Base-by-base conservation (phyloP, 176 grass and related monocot genomes). In the Aegilops bicornis region DNA sequence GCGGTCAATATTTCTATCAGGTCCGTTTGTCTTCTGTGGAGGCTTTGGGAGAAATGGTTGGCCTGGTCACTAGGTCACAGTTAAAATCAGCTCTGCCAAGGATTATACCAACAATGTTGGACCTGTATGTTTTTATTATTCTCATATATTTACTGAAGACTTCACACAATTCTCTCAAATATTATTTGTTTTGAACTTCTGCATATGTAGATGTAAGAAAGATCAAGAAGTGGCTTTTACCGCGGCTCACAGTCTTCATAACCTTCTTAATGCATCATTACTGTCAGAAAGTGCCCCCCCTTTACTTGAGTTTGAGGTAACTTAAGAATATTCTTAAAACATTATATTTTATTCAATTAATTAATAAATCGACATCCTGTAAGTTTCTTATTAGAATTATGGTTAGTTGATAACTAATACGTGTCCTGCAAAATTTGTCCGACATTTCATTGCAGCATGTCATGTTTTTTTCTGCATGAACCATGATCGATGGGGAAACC, bases 291-390 rank as follows among this genome's bases (percentile, higher is more conserved):
- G 90, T 87, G 96, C 91, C 24, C 96, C 96, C 89, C 96, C 96
- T 91, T 88, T 98, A 86, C 93, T 98, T 91, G 93, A 98, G 86
- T 98, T 98, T 88, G 96, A 98, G 93, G 96, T 95, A 91, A 92
- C 32, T 67, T 65, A 79, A 77, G 25, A 89, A 83, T 43, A 79
- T 64, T 14, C 64, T 82, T 47, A 33, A 39, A 32, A 23, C 79
- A 20, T 86, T 43, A 29, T 39, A 82, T 78, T 67, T 88, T 86
- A 76, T 54, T 80, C 23, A 85, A 37, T 76, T 22, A 31, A 37
- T 70, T 22, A 31, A 83, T 76, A 30, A 19, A 85, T 84, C 8
- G 2, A 59, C 61, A 56, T 79, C 15, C 1, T 70, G 24, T 71
- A 45, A 37, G 11, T 15, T 73, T 78, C 5, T 31, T 15, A 50